phyloP scores from a whole-genome alignment of 331 rosid species.

The Malus hybrid region DNA sequence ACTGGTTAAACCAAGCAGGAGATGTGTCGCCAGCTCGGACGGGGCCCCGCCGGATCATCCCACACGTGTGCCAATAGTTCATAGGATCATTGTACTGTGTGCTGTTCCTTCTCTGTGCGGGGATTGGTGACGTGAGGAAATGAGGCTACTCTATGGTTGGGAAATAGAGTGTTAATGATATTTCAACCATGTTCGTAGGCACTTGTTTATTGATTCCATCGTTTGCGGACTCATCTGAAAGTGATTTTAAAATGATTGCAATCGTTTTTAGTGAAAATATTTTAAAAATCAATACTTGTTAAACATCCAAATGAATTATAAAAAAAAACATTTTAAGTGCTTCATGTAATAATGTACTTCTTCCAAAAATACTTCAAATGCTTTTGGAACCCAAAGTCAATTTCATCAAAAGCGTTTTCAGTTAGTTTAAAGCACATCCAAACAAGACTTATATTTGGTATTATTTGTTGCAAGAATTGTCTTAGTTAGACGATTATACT shows the following conservation, averaged over 20 bases:
- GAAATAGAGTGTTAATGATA: rapidly evolving
- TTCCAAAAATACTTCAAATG: too few relatives aligned
- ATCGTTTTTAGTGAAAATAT: too few relatives aligned
- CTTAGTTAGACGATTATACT: too few relatives aligned
- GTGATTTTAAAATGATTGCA: too few relatives aligned
- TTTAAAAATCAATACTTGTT: too few relatives aligned
- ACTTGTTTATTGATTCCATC: too few relatives aligned
- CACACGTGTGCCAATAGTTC: slow-evolving; percentile 11
- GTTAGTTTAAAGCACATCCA: too few relatives aligned
- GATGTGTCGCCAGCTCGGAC: slow-evolving; percentile 34
- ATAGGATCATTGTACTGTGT: neutral
- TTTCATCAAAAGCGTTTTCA: too few relatives aligned
- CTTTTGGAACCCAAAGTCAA: too few relatives aligned
- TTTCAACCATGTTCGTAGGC: neutral
- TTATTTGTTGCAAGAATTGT: neutral
- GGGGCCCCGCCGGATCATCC: slow-evolving; percentile 16
- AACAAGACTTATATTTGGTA: too few relatives aligned
- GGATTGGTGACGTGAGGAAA: neutral
- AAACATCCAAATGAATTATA: too few relatives aligned
- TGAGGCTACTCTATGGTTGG: neutral
- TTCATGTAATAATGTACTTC: too few relatives aligned
- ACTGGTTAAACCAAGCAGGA: neutral
- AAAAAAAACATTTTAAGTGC: rapidly evolving
- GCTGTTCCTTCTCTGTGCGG: neutral
- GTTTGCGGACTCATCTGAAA: rapidly evolving